phyloP scores from a whole-genome alignment of 768 basidiomycete genomes.

The Pisolithus microcarpus region DNA sequence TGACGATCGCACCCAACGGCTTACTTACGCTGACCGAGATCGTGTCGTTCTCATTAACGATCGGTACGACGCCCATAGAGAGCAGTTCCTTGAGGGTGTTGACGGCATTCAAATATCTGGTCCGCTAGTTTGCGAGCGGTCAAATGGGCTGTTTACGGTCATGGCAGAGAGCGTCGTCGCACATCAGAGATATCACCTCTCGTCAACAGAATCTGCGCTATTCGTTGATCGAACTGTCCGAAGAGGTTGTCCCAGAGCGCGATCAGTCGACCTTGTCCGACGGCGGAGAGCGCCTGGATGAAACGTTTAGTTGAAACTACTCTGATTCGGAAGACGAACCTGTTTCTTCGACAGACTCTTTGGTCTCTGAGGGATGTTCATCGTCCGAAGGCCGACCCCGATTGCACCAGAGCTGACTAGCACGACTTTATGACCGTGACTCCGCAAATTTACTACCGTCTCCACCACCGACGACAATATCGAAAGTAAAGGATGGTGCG shows the following conservation, averaged over 20 bases:
- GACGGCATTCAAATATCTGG: constrained; percentile 92
- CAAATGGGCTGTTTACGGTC: background rate
- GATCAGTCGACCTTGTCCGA: constrained; percentile 94
- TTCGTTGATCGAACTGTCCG: constrained; percentile 87
- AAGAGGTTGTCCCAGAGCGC: constrained; percentile 98
- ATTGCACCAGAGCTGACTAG: constrained; percentile 98
- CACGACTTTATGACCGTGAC: constrained; percentile 86
- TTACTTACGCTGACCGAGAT: constrained; percentile 88
- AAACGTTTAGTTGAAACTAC: constrained; percentile 14
- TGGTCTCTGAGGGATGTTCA: constrained; percentile 74
- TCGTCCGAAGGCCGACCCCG: constrained; percentile 87
- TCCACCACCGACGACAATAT: constrained; percentile 90
- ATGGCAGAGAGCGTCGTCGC: constrained; percentile 17
- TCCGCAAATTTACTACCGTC: constrained; percentile 71
- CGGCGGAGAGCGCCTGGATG: constrained; percentile 83
- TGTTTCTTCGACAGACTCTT: constrained; percentile 91
- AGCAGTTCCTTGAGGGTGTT: constrained; percentile 91
- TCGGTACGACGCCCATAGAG: constrained; percentile 94
- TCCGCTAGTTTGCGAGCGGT: constrained; percentile 48
- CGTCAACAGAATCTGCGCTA: constrained; percentile 90
- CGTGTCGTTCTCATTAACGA: constrained; percentile 99
- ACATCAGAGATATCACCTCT: constrained; percentile 97
- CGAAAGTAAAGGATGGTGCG: constrained; percentile 86
- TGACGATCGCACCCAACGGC: background rate
- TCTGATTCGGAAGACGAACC: constrained; percentile 37